Percentiles rank a stretch among this genome's conserved stretches.
These are phyloP conservation scores for Jimgerdemannia lactiflua DNA, from an alignment of 192 early-diverging fungal genomes.

Conservation along the genomic window DNA sequence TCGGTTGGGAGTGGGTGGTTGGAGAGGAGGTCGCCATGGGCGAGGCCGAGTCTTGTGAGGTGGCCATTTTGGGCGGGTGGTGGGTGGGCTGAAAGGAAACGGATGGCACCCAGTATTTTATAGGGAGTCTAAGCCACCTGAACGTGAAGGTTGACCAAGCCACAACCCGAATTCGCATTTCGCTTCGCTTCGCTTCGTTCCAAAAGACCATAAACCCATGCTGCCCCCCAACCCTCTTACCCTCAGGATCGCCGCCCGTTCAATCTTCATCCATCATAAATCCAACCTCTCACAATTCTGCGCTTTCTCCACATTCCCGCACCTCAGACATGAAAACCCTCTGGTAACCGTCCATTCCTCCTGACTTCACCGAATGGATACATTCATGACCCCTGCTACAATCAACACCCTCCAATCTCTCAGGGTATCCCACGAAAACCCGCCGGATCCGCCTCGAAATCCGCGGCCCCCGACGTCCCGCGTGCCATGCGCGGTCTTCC, in stretches of 20 bases:
- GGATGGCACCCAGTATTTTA: neutral
- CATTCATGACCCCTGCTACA: neutral
- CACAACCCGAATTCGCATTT: neutral
- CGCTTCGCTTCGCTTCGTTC: too few relatives aligned
- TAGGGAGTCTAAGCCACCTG: neutral
- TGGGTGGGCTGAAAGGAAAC: neutral
- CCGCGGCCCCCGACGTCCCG: conserved; percentile 32
- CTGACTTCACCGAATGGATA: neutral
- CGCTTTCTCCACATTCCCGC: conserved; percentile 21
- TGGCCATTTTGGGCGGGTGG: neutral
- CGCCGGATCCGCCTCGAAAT: neutral
- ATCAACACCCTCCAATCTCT: neutral
- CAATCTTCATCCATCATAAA: neutral
- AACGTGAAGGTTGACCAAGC: neutral
- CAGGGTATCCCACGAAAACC: conserved; percentile 47
- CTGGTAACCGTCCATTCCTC: conserved; percentile 27
- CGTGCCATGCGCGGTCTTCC: conserved; percentile 70
- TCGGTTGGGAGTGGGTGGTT: neutral
- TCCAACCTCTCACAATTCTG: neutral
- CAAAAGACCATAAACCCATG: neutral
- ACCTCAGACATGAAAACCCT: conserved; percentile 45
- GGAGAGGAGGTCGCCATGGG: neutral
- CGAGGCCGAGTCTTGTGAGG: neutral
- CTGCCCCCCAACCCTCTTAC: neutral
- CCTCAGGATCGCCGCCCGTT: neutral